phyloP scores from a whole-genome alignment of 1,284 basidiomycete species.

The Coniferiporia weirii region DNA sequence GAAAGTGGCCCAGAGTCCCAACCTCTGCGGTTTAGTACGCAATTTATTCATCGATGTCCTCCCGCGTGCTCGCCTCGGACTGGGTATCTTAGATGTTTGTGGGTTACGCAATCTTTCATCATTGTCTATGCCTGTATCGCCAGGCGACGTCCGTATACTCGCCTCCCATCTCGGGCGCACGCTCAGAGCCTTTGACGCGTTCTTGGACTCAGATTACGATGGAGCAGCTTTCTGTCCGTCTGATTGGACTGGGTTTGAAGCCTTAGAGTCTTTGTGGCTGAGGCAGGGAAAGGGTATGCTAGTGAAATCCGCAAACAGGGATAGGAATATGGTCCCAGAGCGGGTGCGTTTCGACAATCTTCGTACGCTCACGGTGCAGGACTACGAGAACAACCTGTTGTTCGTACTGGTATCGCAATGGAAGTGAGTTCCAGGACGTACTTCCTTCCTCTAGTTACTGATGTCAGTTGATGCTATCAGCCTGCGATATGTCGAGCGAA shows the following conservation, averaged over 20 bases:
- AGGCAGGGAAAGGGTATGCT: background rate
- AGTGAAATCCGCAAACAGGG: background rate
- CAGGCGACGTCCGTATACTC: background rate
- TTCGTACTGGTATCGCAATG: background rate
- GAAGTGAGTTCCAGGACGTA: background rate
- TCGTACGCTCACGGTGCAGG: background rate
- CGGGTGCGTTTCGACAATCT: background rate
- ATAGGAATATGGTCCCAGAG: background rate
- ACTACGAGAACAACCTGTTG: slow-evolving; percentile 1
- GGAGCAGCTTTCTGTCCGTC: background rate
- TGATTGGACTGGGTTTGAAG: background rate
- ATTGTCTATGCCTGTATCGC: background rate
- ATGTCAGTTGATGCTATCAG: background rate
- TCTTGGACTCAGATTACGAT: background rate
- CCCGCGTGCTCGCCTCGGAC: background rate
- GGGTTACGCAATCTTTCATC: background rate
- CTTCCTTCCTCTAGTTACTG: background rate
- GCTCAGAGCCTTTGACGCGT: background rate
- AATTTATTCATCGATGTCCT: background rate
- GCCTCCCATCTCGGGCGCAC: background rate
- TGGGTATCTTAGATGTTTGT: background rate
- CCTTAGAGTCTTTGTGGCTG: slow-evolving; percentile 4
- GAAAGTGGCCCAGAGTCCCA: background rate
- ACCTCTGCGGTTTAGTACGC: background rate
- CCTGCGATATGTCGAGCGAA: background rate